Conservation (phyloP, 129 eudicot species). For the Centaurea solstitialis region DNA sequence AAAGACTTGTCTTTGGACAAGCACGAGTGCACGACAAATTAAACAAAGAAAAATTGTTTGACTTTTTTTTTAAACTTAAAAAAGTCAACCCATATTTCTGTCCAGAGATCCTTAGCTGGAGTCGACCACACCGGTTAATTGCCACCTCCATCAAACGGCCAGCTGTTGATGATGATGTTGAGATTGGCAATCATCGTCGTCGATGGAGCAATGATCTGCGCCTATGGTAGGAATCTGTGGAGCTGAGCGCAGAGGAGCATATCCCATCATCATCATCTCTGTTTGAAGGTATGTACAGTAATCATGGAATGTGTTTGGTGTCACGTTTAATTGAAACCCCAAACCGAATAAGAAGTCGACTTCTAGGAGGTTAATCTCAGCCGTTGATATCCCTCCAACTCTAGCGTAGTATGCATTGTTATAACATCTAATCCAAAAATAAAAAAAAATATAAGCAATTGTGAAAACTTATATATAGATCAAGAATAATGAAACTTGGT, state of each 20-base stretch:
- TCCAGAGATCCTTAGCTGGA: conserved; percentile 24
- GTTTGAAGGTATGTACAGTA: conserved; percentile 50
- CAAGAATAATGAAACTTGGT: not conserved
- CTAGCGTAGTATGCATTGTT: conserved; percentile 64
- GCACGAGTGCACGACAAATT: not conserved
- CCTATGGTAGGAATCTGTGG: conserved; percentile 15
- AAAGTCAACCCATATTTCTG: conserved; percentile 10
- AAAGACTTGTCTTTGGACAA: not conserved
- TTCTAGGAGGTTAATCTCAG: conserved; percentile 62
- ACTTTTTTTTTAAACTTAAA: conserved; percentile 9
- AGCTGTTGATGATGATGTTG: conserved; percentile 38
- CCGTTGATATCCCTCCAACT: conserved; percentile 62
- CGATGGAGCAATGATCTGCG: conserved; percentile 22
- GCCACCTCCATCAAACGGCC: conserved; percentile 23
- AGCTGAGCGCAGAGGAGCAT: conserved; percentile 31
- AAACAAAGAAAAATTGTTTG: conserved; percentile 12
- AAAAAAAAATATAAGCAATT: not conserved
- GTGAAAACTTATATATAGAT: not conserved
- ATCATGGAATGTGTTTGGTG: conserved; percentile 51
- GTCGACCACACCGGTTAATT: not conserved
- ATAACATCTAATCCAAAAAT: conserved; percentile 45
- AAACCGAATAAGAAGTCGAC: conserved; percentile 71
- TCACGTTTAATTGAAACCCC: conserved; percentile 60
- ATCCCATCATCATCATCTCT: conserved; percentile 40
- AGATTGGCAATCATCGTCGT: conserved; percentile 40